Conservation (phyloP, 345 rosid species). For the Murraya paniculata region DNA sequence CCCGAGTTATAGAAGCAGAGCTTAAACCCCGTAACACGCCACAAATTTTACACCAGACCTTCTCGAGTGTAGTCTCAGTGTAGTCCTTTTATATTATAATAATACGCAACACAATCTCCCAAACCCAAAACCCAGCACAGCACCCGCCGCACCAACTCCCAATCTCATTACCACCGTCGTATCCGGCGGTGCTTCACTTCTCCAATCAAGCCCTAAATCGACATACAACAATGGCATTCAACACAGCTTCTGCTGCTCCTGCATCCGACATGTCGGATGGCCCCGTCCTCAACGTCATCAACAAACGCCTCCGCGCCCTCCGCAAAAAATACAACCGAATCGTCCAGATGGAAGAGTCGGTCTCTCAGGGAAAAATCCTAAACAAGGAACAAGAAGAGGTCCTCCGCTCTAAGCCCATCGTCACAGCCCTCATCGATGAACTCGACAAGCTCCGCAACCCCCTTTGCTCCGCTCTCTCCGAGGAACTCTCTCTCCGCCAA, state of each 20-base stretch:
- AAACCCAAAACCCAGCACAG: neutral
- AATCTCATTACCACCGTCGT: slow-evolving; percentile 8
- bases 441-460: slow-evolving; percentile 83
- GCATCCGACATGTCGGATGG: slow-evolving; percentile 54
- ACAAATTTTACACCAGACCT: too few species aligned
- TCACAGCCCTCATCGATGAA: slow-evolving; percentile 68
- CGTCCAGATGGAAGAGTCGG: slow-evolving; percentile 73
- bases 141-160: slow-evolving; percentile 1
- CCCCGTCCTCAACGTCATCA: slow-evolving; percentile 75
- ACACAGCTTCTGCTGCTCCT: slow-evolving; percentile 23
- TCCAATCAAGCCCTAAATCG: neutral
- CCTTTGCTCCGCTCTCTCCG: slow-evolving; percentile 60
- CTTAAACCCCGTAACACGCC: too few species aligned
- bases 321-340: slow-evolving; percentile 87
- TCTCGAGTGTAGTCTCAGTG: too few species aligned
- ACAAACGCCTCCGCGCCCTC: slow-evolving; percentile 89
- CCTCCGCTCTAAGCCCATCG: slow-evolving; percentile 74
- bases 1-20: too few species aligned
- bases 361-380: slow-evolving; percentile 74
- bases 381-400: slow-evolving; percentile 87
- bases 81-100: too few species aligned
- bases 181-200: slow-evolving; percentile 17
- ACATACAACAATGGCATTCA: slow-evolving; percentile 20
- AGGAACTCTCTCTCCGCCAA: slow-evolving; percentile 58
- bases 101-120: neutral